Evolutionary conservation across 495 filamentous ascomycete species (phyloP).

Genomic region (Hypoxylon lienhwacheense): DNA sequence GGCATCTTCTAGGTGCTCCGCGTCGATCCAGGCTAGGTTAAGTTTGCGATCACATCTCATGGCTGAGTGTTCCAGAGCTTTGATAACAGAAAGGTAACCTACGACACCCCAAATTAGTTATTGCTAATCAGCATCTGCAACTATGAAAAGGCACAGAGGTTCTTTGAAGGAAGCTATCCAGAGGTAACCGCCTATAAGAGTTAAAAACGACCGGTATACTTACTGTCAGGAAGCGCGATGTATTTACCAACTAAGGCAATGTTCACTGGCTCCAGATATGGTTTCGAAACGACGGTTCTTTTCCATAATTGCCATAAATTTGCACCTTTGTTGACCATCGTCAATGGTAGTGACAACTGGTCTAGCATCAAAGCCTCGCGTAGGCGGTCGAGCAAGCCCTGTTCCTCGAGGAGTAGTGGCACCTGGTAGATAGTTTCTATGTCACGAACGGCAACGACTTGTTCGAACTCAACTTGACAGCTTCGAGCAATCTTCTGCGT

Average conservation of each 20-base stretch:
- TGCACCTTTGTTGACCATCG: conserved; percentile 59
- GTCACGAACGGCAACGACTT: conserved; percentile 84
- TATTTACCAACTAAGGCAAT: conserved; percentile 96
- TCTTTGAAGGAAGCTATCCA: neutral
- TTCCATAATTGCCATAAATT: conserved; percentile 74
- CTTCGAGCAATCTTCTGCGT: conserved; percentile 84
- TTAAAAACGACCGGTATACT: conserved; percentile 25
- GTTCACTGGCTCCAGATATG: conserved; percentile 68
- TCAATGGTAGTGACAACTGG: conserved; percentile 46
- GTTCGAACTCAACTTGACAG: conserved; percentile 78
- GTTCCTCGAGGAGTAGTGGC: conserved; percentile 80
- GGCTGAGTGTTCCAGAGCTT: conserved; percentile 84
- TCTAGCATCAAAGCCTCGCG: conserved; percentile 62
- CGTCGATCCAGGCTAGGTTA: conserved; percentile 79
- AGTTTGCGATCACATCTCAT: conserved; percentile 85
- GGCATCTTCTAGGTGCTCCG: conserved; percentile 74
- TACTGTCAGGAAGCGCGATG: conserved; percentile 67
- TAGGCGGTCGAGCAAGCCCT: conserved; percentile 69
- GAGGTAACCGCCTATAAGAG: neutral
- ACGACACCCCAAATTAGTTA: neutral
- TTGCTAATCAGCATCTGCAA: neutral
- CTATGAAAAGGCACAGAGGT: neutral
- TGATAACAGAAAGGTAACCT: conserved; percentile 42
- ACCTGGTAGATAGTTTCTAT: conserved; percentile 90
- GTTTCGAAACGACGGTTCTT: conserved; percentile 61